Evolutionary conservation across 2,329 filamentous ascomycete genomes (phyloP), one percentile per base, ranked within the genome.

Genomic region (Botrytis paeoniae): DNA sequence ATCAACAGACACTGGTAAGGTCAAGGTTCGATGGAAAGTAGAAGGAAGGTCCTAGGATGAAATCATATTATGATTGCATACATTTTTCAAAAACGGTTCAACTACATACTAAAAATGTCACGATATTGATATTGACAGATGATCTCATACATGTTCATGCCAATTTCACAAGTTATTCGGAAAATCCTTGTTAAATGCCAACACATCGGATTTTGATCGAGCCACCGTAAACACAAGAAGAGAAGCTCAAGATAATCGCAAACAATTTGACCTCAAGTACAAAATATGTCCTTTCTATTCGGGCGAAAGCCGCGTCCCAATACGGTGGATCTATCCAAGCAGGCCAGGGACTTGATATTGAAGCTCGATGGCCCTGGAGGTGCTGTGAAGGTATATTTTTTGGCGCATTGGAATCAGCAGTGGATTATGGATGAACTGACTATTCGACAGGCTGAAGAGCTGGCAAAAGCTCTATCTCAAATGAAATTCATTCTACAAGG

Each of bases 401-500:
- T 51, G 71, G 51, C 39, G 71, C 62, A 45, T 39, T 45, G 35
- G 59, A 57, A 29, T 25, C 22, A 32, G 48, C 29, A 62, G 60
- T 70, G 54, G 63, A 69, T 62, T 6, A 72, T 64, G 70, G 68
- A 72, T 75, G 70, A 66, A 51, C 77, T 79, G 73, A 80, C 74
- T 45, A 59, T 54, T 35, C 69, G 63, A 68, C 73, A 97, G 94
- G 88, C 91, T 75, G 95, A 98, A 81, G 95, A 98, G 80, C 87
- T 97, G 75, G 92, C 93, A 66, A 93, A 94, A 81, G 91, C 95
- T 78, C 88, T 99, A 76, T 87, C 88, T 70, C 93, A 97, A 82
- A 97, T 98, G 91, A 98, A 98, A 83, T 85, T 94, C 76, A 90
- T 96, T 74, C 89, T 99, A 22, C 95, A 98, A 85, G 96, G 95